Evolutionary conservation across 2,329 filamentous ascomycete species (phyloP), one percentile per base, ranked within the genome.

Genomic region (Nothopassalora personata): DNA sequence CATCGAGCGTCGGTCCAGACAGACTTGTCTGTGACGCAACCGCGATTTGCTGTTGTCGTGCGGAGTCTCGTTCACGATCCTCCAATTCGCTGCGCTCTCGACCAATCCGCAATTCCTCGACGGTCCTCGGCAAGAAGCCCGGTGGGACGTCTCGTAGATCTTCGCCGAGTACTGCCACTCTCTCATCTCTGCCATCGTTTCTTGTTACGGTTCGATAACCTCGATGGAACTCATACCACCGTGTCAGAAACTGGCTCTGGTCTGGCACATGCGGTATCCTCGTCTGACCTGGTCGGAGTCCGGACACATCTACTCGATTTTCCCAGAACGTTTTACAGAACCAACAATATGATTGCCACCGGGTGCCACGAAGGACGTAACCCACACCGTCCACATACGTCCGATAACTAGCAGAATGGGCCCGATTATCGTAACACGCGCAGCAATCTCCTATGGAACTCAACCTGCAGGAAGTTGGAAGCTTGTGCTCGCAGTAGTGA

Each of bases 311-410:
- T 18, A 80, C 71, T 18, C 79, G 65, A 55, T 79, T 77, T 53
- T 71, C 73, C 79, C 79, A 81, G 67, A 80, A 81, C 51, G 78
- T 77, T 68, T 78, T 77, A 61, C 79, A 81, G 63, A 76, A 79
- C 78, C 78, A 80, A 62, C 79, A 81, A 59, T 81, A 81, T 57
- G 76, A 70, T 63, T 81, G 76, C 78, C 79, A 80, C 43, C 79
- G 64, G 5, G 74, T 78, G 2, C 78, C 79, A 27, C 77, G 70
- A 36, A 75, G 72, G 5, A 80, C 78, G 47, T 77, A 78, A 9
- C 79, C 79, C n/a, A 80, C 71, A 19, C 79, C 79, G 56, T 80
- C 79, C 43, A 81, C 75, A 64, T 81, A 81, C 0, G 77, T 75
- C 11, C 70, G 68, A 60, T 81, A 81, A 0, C 74, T 72, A 1